Evolutionary conservation across 441 rosid species (phyloP), one percentile per base, ranked within the genome.

Genomic region (Kokia cookei): DNA sequence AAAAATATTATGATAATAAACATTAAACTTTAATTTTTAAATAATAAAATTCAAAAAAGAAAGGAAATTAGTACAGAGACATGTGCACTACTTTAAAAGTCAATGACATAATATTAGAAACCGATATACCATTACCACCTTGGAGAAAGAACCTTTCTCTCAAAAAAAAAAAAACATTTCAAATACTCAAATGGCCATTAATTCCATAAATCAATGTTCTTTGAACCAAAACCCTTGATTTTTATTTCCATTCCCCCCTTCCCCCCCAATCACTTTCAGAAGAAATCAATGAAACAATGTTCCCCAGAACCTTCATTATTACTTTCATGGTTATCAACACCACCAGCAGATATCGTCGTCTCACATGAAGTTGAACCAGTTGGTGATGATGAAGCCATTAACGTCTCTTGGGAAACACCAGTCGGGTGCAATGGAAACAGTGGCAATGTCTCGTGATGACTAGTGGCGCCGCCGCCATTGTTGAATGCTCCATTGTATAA

Each of bases 381-480:
- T 48, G 19, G 42, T 54, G 74, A 69, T 48, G 19, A 35, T 50
- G 74, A 69, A 51, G 62, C 50, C 63, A 67, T 40, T 48, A 17
- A 63, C 12, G 53, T 37, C n/a, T 53, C 85, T 32, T 77, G 75
- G 27, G 35, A 58, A 69, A 73, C 48, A 7, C 88, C 63, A 5
- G 85, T 84, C 27, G 97, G 98, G 61, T 91, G 95, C 76, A 92
- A 78, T 17, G 97, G 98, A 32, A 94, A 94, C 26, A 94, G 85
- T 15, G 86, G 78, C 75, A 94, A 72, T 0, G 97, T 91, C 63
- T 84, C 81, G n/a, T 51, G 54, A 54, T 71, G 42, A 65, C 19
- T 19, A 55, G 3, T 58, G 13, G n/a, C 8, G 2, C 45, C 54
- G 47, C 45, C 4, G 11, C 48, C 48, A 3, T 64, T 35, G 12